Base-by-base conservation (phyloP, 2,329 filamentous ascomycete species). In the Zasmidium cellare region DNA sequence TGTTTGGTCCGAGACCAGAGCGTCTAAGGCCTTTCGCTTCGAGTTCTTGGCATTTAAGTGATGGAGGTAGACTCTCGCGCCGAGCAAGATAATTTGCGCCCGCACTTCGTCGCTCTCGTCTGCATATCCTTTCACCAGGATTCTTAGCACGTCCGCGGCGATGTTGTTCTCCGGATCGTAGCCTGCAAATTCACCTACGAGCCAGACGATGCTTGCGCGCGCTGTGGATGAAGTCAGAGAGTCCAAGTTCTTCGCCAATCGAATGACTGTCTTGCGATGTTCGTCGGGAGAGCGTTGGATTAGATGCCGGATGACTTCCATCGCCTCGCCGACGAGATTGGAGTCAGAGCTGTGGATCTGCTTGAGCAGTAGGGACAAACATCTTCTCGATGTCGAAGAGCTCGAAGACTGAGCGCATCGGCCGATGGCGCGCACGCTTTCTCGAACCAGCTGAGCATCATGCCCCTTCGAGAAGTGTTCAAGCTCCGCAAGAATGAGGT, bases 61-160 rank as follows among this genome's bases (percentile, higher is more conserved):
- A 68, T 97, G 91, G 16, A 97, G 82, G 71, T 97, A 97, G 1
- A 97, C 92, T 71, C 97, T 97, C n/a, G 94, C 93, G 6, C 90
- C 94, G 2, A 99, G 82, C 0, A 99, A 81, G 16, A 99, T 82
- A 63, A 97, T 96, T 73, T 99, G 94, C 58, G 92, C 83, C 73
- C 96, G 96, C 12, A 91, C 92, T 24, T 87, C 81, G 71, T 97
- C 92, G 1, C 87, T 87, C 75, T 99, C 94, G 60, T 87, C 86
- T 1, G 87, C 80, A 70, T 97, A 99, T 18, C 87, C 88, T 72
- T 92, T 93, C 46, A 92, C 83, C 2, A 99, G 78, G 46, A 97
- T 93, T 7, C 94, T 86, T 31, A 97, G 78, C 6, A 97, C 92
- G 69, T 99, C 94, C 0, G 93, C 87, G 0, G 94, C 94, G 60